Evolutionary conservation across 2,329 filamentous ascomycete species (phyloP), one percentile per base, ranked within the genome.

Genomic region (Pyrenophora teres): DNA sequence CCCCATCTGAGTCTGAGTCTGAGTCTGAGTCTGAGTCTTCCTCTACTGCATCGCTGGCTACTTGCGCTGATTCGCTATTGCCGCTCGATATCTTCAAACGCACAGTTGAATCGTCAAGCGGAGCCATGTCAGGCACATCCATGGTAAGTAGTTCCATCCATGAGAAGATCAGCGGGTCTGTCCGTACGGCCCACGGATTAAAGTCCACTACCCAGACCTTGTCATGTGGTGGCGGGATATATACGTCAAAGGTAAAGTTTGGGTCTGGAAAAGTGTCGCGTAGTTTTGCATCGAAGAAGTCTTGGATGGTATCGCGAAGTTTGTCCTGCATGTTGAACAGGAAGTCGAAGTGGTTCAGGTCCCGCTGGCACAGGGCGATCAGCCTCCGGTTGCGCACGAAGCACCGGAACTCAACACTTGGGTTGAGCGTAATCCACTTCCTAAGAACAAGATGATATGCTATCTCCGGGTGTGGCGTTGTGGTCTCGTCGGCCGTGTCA

Each of bases 401-500:
- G 72, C 92, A 97, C 19, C 94, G 85, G 74, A 99, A 99, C 72
- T 99, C 94, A 52, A 97, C 84, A 0, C 91, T 89, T 0, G 92
- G 91, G 71, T 97, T 94, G 47, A 94, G 86, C 57, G 87, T 87
- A 74, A 96, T 90, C 75, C 89, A 93, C 70, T 95, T 90, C 30
- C 94, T 86, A 8, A 99, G 83, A 2, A 97, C 87, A 1, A 99
- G 84, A 51, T 92, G 82, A 47, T 92, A 94, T 4, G 83, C 81
- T 59, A 94, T 88, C 2, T 76, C 64, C 15, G 60, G 57, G n/a
- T 61, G 54, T 12, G 59, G 54, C 6, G 50, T 56, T 18, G 57
- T 51, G n/a, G 48, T 31, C 25, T 54, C 51, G 23, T 74, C 64
- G 13, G 65, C 70, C 58, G 82, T 89, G 62, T 87, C 92, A 59